phyloP scores from a whole-genome alignment of 1,139 yeast species.

The Hemisphaericaspora xylanilytica region DNA sequence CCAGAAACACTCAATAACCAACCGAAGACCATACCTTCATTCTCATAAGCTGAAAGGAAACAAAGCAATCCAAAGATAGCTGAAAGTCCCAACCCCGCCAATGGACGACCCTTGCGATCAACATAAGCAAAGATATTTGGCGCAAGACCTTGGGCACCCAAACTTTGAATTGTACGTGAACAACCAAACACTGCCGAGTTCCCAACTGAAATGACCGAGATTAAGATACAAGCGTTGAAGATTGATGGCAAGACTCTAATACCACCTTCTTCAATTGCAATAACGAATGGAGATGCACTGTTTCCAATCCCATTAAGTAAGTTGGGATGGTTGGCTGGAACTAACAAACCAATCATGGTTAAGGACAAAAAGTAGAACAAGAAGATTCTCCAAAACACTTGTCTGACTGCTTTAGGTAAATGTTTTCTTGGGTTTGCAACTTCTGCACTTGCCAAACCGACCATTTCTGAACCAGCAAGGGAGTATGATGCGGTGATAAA shows the following conservation, averaged over 20 bases:
- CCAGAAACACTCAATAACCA: conserved; percentile 46
- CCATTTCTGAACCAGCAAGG: conserved; percentile 47
- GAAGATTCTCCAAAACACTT: conserved; percentile 45
- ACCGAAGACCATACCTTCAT: conserved; percentile 35
- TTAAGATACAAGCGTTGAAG: conserved; percentile 42
- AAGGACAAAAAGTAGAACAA: conserved; percentile 41
- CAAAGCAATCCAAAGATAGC: conserved; percentile 39
- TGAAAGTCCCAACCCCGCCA: conserved; percentile 34
- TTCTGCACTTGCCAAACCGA: conserved; percentile 47
- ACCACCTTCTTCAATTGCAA: conserved; percentile 56
- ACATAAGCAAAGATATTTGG: conserved; percentile 36
- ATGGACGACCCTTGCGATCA: conserved; percentile 42
- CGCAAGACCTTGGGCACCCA: conserved; percentile 43
- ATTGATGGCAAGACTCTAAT: conserved; percentile 43
- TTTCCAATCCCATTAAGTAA: conserved; percentile 32
- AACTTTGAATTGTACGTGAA: conserved; percentile 40
- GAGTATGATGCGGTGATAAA: conserved; percentile 45
- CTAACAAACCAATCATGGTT: conserved; percentile 38
- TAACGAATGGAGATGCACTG: conserved; percentile 54
- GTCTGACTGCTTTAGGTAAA: conserved; percentile 42
- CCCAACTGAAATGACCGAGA: conserved; percentile 43
- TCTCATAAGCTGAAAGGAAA: conserved; percentile 38
- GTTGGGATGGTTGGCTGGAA: conserved; percentile 31
- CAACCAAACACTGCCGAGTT: conserved; percentile 47
- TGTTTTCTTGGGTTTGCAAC: conserved; percentile 33